phyloP scores from a whole-genome alignment of 164 flowering plant species.

The Vitis cinerea region DNA sequence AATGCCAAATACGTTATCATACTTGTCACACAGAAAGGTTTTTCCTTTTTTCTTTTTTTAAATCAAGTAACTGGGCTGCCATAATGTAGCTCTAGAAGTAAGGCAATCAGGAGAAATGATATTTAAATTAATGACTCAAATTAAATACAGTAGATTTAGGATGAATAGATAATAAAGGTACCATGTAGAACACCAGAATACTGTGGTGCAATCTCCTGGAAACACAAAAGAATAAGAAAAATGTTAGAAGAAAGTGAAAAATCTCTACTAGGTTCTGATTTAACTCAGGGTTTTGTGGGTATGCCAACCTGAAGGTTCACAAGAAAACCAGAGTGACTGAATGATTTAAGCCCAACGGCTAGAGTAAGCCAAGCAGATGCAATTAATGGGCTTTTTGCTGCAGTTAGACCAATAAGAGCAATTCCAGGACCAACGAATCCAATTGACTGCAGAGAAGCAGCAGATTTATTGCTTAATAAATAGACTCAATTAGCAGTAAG shows the following conservation, averaged over 20 bases:
- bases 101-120: not conserved
- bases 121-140: not conserved
- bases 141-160: not conserved
- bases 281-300: not conserved
- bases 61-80: not conserved
- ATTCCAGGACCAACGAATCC: slow-evolving; percentile 86
- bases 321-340: slow-evolving; percentile 94
- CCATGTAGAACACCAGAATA: slow-evolving; percentile 94
- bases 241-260: slow-evolving; percentile 10
- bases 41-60: not conserved
- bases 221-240: slow-evolving; percentile 14
- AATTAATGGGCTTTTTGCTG: slow-evolving; percentile 57
- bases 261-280: not conserved
- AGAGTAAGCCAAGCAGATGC: slow-evolving; percentile 93
- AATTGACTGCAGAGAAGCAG: slow-evolving; percentile 64
- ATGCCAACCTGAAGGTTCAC: slow-evolving; percentile 89
- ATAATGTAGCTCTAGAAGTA: not conserved
- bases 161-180: slow-evolving; percentile 19
- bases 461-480: not conserved
- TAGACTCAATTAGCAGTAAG: no score
- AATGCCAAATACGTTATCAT: no score
- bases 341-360: slow-evolving; percentile 87
- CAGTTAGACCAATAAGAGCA: slow-evolving; percentile 72
- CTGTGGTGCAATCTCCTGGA: slow-evolving; percentile 91
- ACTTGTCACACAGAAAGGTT: no score